These are phyloP conservation scores for Macrolepiota dolichaula DNA, from an alignment of 768 basidiomycete species.

Conservation along the genomic window DNA sequence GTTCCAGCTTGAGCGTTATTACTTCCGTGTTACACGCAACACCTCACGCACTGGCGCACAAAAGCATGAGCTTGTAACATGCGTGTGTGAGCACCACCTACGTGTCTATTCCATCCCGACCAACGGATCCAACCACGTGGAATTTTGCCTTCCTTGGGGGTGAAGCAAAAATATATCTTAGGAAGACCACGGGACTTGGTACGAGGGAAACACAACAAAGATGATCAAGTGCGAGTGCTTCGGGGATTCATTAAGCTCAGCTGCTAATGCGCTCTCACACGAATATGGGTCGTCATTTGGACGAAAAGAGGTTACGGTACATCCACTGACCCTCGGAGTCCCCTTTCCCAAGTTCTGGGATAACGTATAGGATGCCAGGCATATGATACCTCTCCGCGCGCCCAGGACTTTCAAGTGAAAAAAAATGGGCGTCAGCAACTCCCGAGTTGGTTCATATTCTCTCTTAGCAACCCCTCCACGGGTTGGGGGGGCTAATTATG, in stretches of 20 bases:
- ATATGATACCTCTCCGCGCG: neutral
- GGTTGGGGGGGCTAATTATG: neutral
- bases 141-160: neutral
- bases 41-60: neutral
- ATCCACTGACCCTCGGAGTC: neutral
- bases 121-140: conserved; percentile 1
- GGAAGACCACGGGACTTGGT: neutral
- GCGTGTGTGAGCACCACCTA: too few species aligned
- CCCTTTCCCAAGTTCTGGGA: neutral
- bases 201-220: neutral
- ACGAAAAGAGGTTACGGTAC: neutral
- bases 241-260: neutral
- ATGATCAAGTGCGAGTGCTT: neutral
- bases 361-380: neutral
- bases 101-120: neutral
- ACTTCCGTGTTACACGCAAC: neutral
- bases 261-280: neutral
- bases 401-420: neutral
- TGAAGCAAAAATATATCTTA: neutral
- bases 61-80: neutral
- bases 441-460: neutral
- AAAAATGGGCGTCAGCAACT: neutral
- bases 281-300: neutral
- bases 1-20: neutral
- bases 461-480: neutral